phyloP scores from a whole-genome alignment of 1,139 yeast species.

The Yamadazyma dendronema region DNA sequence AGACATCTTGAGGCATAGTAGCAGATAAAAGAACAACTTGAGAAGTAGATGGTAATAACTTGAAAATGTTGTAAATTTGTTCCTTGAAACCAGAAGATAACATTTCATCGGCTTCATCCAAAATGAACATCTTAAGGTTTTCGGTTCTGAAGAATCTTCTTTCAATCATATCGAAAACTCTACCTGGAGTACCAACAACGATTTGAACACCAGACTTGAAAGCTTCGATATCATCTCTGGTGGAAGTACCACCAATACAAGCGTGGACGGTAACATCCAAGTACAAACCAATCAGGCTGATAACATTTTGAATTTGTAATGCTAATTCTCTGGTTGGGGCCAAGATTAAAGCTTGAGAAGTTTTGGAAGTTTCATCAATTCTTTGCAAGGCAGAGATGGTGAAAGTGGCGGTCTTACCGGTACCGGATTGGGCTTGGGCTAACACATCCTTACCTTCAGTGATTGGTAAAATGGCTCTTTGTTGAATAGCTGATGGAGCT shows the following conservation, averaged over 20 bases:
- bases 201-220: conserved; percentile 92
- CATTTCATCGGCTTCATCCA: conserved; percentile 99
- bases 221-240: conserved; percentile 88
- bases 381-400: conserved; percentile 95
- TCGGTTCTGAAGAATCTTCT: conserved; percentile 89
- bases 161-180: conserved; percentile 96
- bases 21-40: conserved; percentile 97
- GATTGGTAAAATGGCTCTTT: conserved; percentile 96
- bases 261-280: conserved; percentile 95
- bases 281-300: conserved; percentile 89
- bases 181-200: conserved; percentile 99
- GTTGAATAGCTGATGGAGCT: conserved; percentile 96
- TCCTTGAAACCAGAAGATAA: conserved; percentile 95
- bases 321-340: conserved; percentile 99
- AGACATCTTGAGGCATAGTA: conserved; percentile 96
- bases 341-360: conserved; percentile 91
- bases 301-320: conserved; percentile 95
- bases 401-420: conserved; percentile 99
- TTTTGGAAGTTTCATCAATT: conserved; percentile 72
- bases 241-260: conserved; percentile 97
- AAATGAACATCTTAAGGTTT: conserved; percentile 91
- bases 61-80: conserved; percentile 96
- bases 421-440: conserved; percentile 99
- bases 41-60: conserved; percentile 88
- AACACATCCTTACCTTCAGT: conserved; percentile 95